phyloP scores from a whole-genome alignment of 176 grass and related monocot species.

The Puccinellia tenuiflora region DNA sequence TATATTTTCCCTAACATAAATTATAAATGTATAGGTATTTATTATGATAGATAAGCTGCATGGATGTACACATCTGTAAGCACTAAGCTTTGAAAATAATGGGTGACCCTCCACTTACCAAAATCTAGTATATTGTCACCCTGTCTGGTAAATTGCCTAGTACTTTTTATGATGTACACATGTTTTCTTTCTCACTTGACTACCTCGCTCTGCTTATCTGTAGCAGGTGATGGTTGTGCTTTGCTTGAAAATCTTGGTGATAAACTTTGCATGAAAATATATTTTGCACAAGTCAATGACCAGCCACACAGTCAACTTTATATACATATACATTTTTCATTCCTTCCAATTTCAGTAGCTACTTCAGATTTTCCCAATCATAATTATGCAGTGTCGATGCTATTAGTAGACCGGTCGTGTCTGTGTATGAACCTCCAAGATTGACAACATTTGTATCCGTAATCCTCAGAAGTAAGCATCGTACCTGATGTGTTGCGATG shows the following conservation, averaged over 20 bases:
- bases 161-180: not conserved
- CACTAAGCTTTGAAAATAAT: conserved; percentile 4
- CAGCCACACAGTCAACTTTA: not conserved
- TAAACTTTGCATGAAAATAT: not conserved
- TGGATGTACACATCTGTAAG: not conserved
- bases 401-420: not conserved
- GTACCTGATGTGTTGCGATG: not conserved
- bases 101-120: not conserved
- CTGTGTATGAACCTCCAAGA: not conserved
- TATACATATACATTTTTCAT: not conserved
- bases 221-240: not conserved
- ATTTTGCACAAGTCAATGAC: not conserved
- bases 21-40: not conserved
- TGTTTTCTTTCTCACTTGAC: not conserved
- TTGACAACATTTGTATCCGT: not conserved
- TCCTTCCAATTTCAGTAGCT: not conserved
- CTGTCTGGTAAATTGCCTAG: not conserved
- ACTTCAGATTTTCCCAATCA: not conserved
- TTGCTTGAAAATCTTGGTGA: not conserved
- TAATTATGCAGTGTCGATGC: not conserved
- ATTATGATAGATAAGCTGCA: not conserved
- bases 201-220: not conserved
- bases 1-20: not conserved
- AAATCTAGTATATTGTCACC: not conserved
- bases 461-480: not conserved